phyloP scores from a whole-genome alignment of 1,284 basidiomycete genomes.

The Flammula alnicola region DNA sequence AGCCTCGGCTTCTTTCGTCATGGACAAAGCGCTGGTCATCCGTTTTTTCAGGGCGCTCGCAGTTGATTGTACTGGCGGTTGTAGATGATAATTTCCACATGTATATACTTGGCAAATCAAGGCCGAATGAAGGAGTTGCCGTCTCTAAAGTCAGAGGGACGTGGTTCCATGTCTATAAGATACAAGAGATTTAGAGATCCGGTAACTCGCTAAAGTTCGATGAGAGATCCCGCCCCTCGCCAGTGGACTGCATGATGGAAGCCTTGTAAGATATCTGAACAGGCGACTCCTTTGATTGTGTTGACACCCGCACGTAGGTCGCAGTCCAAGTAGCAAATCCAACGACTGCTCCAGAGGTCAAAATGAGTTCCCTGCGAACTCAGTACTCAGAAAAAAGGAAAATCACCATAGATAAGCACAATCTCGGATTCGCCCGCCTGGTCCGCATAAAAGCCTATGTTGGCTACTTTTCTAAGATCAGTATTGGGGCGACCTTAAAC shows the following conservation, averaged over 20 bases:
- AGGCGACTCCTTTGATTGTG: constrained; percentile 26
- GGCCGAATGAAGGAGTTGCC: constrained; percentile 28
- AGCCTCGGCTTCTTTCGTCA: constrained; percentile 1
- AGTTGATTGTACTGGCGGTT: constrained; percentile 25
- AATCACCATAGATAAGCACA: constrained; percentile 10
- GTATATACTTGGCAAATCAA: constrained; percentile 17
- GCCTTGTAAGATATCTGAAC: constrained; percentile 34
- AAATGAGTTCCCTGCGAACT: not conserved
- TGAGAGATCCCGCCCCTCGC: constrained; percentile 17
- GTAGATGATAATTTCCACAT: constrained; percentile 30
- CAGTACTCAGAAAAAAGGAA: not conserved
- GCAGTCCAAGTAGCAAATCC: constrained; percentile 31
- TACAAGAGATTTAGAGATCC: not conserved
- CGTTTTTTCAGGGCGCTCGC: constrained; percentile 22
- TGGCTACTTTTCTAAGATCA: constrained; percentile 10
- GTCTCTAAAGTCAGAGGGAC: constrained; percentile 32
- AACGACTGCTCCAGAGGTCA: constrained; percentile 23
- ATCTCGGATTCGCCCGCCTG: constrained; percentile 10
- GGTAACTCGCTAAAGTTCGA: too few species aligned
- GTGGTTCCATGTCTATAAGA: constrained; percentile 29
- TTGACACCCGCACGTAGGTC: constrained; percentile 34
- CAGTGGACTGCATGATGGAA: constrained; percentile 20
- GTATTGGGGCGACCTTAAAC: not conserved
- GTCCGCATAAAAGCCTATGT: constrained; percentile 11
- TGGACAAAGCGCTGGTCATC: not conserved